Conservation (phyloP, 2,329 filamentous ascomycete genomes). For the Ophidiomyces ophidiicola region DNA sequence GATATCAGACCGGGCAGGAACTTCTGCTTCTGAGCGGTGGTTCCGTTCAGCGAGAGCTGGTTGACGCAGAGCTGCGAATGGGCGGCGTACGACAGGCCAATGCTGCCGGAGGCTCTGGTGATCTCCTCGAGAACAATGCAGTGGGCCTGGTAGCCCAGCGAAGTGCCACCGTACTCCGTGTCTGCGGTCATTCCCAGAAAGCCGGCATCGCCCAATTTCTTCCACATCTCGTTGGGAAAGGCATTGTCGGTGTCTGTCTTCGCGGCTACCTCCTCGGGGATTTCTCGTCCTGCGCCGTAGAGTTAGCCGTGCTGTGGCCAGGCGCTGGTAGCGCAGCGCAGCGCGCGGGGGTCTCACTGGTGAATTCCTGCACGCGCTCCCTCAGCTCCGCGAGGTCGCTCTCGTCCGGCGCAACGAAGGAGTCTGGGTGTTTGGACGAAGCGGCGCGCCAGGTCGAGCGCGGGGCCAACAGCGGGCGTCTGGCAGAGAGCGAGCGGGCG, state of each 20-base stretch:
- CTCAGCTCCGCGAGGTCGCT: conserved; percentile 69
- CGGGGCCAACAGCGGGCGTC: conserved; percentile 22
- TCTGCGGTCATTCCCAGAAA: conserved; percentile 89
- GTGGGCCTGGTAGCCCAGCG: conserved; percentile 92
- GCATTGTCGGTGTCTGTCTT: conserved; percentile 74
- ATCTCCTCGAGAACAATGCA: conserved; percentile 93
- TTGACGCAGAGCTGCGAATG: conserved; percentile 96
- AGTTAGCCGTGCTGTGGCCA: not conserved
- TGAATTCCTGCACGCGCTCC: conserved; percentile 78
- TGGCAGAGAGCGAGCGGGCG: conserved; percentile 21
- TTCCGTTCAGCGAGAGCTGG: conserved; percentile 84
- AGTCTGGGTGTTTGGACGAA: conserved; percentile 57
- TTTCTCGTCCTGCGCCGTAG: conserved; percentile 54
- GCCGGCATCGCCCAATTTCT: conserved; percentile 79
- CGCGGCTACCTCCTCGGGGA: conserved; percentile 69
- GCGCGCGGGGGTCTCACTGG: conserved; percentile 37
- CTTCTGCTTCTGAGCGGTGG: conserved; percentile 60
- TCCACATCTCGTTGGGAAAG: conserved; percentile 87
- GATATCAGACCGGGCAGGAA: conserved; percentile 72
- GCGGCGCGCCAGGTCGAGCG: conserved; percentile 31
- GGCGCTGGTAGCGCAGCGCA: too few species aligned
- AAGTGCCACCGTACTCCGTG: conserved; percentile 78
- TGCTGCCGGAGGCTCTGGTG: conserved; percentile 60
- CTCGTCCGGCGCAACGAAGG: conserved; percentile 53
- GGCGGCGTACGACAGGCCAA: conserved; percentile 84